A percentile compares a stretch with the other conserved stretches of the same genome.
Conservation (phyloP, 768 basidiomycete species). For the Russula sp. region DNA sequence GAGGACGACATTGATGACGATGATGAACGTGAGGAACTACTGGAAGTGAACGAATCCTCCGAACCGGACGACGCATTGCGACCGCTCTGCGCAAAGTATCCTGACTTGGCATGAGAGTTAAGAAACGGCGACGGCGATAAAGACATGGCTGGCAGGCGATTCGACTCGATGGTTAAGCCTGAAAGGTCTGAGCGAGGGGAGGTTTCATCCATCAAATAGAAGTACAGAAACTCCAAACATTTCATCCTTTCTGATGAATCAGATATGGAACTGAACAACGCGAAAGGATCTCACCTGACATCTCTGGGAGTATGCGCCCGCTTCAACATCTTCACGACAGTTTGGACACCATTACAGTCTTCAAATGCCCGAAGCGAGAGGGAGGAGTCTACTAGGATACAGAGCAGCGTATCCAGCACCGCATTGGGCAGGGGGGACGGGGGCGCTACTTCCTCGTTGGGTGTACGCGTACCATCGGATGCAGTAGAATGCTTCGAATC, state of each 20-base stretch:
- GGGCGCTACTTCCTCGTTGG: not conserved
- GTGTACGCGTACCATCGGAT: conserved; percentile 27
- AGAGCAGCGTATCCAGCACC: conserved; percentile 78
- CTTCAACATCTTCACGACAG: conserved; percentile 83
- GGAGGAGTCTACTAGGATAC: conserved; percentile 84
- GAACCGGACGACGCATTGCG: conserved; percentile 25
- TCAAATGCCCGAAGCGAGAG: conserved; percentile 74
- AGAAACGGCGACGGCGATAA: conserved; percentile 28
- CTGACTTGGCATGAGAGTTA: conserved; percentile 24
- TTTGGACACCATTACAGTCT: conserved; percentile 66
- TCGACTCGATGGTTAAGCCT: conserved; percentile 25
- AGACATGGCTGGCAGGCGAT: conserved; percentile 37
- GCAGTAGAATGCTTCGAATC: conserved; percentile 26
- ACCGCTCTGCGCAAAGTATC: conserved; percentile 16
- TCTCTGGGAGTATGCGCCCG: conserved; percentile 80
- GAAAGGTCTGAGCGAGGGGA: conserved; percentile 26
- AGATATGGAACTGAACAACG: not conserved
- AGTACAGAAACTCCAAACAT: conserved; percentile 91
- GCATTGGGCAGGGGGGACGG: conserved; percentile 37
- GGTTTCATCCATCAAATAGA: conserved; percentile 86
- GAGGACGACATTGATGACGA: conserved; percentile 26
- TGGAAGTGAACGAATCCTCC: conserved; percentile 21
- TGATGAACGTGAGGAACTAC: conserved; percentile 19
- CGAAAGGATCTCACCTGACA: conserved; percentile 56
- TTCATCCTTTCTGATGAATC: conserved; percentile 63